Base-by-base conservation (phyloP, 768 basidiomycete species). In the Naganishia antarctica region DNA sequence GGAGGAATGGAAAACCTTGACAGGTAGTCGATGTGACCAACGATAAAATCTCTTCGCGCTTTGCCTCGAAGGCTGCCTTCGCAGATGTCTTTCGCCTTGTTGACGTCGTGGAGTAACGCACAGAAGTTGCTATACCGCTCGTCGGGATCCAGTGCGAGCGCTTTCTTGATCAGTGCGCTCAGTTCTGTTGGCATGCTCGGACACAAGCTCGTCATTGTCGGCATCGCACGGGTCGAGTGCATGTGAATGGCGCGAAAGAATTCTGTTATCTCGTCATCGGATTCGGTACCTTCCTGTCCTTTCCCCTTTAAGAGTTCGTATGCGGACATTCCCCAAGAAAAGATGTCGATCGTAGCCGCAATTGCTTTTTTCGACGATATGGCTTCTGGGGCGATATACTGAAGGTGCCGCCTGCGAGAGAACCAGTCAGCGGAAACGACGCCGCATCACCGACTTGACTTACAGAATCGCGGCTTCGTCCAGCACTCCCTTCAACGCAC, bases 241-340 rank as follows among this genome's bases (percentile, higher is more conserved):
- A 60, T 58, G 26, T 77, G 74, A 44, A 75, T 41, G 49, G 71
- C 73, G 1, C 47, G 46, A n/a, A 74, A 61, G 5, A 76, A 60
- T 45, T 74, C 71, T 7, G 46, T 53, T 23, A 60, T 34, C 6
- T 58, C 65, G 26, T 41, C 28, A 12, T 37, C 48, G 15, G 51
- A 60, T 23, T 68, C 70, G 32, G 45, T 34, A 2, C 25, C 26
- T 43, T 73, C 71, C 13, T 69, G 66, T 1, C 65, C 61, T 21
- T 43, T 47, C 0, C 70, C 69, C 3, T 71, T 71, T 1, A 74
- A 13, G 34, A 74, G 47, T 51, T 76, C 73, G 61, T 70, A 71
- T 3, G 69, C 69, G 0, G 70, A 25, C 15, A 74, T 71, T 8
- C 73, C 75, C 44, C 74, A 72, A 4, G 68, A 68, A 43, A 68